Evolutionary conservation across 2,329 filamentous ascomycete genomes (phyloP).

Genomic region (Exophiala aquamarina): DNA sequence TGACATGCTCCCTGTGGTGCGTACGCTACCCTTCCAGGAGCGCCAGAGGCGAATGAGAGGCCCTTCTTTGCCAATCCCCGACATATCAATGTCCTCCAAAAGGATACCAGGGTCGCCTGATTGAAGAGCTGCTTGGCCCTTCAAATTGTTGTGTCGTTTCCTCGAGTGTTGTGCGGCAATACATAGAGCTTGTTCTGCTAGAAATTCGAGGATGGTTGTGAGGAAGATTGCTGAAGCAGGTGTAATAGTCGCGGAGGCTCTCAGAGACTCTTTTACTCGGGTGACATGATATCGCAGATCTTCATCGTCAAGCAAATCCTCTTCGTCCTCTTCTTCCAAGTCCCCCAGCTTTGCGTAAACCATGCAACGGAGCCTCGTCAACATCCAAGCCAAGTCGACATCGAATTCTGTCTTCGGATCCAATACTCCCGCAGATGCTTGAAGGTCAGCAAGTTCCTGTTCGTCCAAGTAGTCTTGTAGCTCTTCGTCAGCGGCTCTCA

Average conservation of each 20-base stretch:
- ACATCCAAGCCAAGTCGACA: slow-evolving; percentile 90
- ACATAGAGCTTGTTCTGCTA: slow-evolving; percentile 88
- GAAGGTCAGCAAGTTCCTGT: slow-evolving; percentile 65
- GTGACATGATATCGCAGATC: slow-evolving; percentile 53
- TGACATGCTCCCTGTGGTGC: slow-evolving; percentile 57
- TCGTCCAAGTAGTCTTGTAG: slow-evolving; percentile 83
- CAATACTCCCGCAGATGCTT: slow-evolving; percentile 53
- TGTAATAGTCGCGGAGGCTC: slow-evolving; percentile 68
- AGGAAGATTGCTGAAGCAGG: slow-evolving; percentile 94
- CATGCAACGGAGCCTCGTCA: slow-evolving; percentile 91
- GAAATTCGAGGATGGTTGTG: slow-evolving; percentile 89
- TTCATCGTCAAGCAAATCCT: slow-evolving; percentile 80
- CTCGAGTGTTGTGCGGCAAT: slow-evolving; percentile 83
- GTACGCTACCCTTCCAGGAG: slow-evolving; percentile 79
- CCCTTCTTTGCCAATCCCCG: slow-evolving; percentile 85
- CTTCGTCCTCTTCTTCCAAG: slow-evolving; percentile 97
- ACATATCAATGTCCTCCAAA: slow-evolving; percentile 90
- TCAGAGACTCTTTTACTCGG: slow-evolving; percentile 48
- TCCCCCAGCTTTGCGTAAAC: slow-evolving; percentile 96
- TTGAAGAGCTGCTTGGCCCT: slow-evolving; percentile 49
- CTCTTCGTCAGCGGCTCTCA: slow-evolving; percentile 81
- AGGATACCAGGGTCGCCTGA: slow-evolving; percentile 63
- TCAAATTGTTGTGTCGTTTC: slow-evolving; percentile 56
- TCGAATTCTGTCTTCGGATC: slow-evolving; percentile 68
- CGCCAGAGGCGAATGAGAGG: slow-evolving; percentile 89